Evolutionary conservation across 306 rosid species (phyloP).

Genomic region (Herpetospermum pedunculosum): DNA sequence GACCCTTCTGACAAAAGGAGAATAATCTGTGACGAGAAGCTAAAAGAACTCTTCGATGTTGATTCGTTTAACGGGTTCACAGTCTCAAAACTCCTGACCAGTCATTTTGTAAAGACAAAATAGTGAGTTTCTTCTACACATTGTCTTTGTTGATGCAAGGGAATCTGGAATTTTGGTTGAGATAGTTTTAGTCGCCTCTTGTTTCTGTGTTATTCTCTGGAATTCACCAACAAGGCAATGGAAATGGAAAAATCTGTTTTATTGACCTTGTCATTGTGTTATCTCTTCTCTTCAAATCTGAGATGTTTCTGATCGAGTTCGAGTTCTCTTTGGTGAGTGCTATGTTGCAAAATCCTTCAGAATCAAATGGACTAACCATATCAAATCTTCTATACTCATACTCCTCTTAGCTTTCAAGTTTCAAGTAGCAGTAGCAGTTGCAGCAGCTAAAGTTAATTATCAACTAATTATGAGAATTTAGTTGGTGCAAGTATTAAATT

Average conservation of each 20-base stretch:
- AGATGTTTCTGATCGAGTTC: no score
- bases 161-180: conserved; percentile 10
- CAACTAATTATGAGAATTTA: no score
- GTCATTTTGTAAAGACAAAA: conserved; percentile 48
- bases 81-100: conserved; percentile 49
- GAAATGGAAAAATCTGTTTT: conserved; percentile 1
- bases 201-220: conserved; percentile 1
- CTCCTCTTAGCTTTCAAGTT: background rate
- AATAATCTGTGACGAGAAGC: conserved; percentile 57
- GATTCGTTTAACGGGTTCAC: conserved; percentile 61
- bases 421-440: no score
- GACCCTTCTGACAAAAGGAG: conserved; percentile 72
- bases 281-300: no score
- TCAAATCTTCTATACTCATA: background rate
- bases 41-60: conserved; percentile 57
- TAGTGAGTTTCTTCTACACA: conserved; percentile 1
- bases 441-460: background rate
- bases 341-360: background rate
- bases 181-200: conserved; percentile 4
- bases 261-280: background rate
- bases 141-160: background rate
- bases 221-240: conserved; percentile 9
- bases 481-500: no score
- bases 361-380: background rate
- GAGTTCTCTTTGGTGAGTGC: background rate